Base-by-base conservation (phyloP, 805 yeast species). In the Barnettozyma wickerhamii region DNA sequence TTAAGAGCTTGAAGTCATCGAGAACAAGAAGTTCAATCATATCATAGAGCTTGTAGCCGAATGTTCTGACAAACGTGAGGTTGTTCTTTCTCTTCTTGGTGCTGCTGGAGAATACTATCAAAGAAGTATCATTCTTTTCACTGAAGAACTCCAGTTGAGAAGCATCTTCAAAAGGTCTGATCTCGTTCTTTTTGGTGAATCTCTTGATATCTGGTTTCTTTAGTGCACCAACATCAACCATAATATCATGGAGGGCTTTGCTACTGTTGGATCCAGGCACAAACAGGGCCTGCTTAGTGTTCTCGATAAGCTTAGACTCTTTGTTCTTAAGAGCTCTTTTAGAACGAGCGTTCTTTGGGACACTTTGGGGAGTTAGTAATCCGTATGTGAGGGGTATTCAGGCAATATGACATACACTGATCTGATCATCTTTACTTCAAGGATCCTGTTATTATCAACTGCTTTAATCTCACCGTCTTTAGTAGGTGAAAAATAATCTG, bases 81-180 rank as follows among this genome's bases (percentile, higher is more conserved):
- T 87, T 88, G 64, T 91, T 87, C 46, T 95, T 96, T 62, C 99
- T 77, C 69, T 93, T 93, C 63, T 93, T 93, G 59, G 86, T 87
- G 64, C 77, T 77, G 17, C 87, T 72, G 7, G 88, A 74, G 38
- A 90, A 71, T 12, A 93, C 95, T 56, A 93, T 60, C 42, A 93
- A 67, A 3, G 98, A 88, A 33, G 84, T 63, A 63, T 93, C 99
- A 62, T 93, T 93, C 72, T 93, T 93, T 63, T 91, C 96, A 52
- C 95, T 75, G 65, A 93, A 87, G 57, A 93, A 93, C 64, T 93
- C 99, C 45, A 93, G 66, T 28, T 83, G 76, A 3, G 83, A 55
- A 12, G 87, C 74, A 60, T 93, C 98, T 64, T 93, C 99, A 64
- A 93, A 93, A 13, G 99, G 98, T 51, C 83, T 75, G 47, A 91